Evolutionary conservation across 208 protist species (phyloP).

Genomic region (Leishmania gerbilli): DNA sequence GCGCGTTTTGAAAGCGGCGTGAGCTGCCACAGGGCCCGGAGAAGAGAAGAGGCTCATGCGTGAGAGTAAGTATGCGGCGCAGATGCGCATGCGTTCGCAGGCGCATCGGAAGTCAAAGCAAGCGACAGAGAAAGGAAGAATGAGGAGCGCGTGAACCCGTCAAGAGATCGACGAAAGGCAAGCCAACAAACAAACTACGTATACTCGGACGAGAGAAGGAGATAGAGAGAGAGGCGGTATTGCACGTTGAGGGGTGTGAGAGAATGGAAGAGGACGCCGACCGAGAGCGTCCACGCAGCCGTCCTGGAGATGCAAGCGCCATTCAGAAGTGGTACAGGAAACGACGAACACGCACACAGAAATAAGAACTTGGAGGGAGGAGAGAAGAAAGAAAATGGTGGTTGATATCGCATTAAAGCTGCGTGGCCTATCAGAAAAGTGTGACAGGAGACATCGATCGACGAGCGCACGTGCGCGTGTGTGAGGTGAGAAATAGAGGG

Average conservation of each 20-base stretch:
- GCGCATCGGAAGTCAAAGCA: not conserved
- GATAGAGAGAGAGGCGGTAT: not conserved
- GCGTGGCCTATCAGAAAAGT: not conserved
- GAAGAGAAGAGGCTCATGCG: not conserved
- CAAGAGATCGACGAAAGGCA: not conserved
- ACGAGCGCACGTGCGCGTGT: not conserved
- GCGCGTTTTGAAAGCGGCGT: no score
- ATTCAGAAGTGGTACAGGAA: not conserved
- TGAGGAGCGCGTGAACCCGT: not conserved
- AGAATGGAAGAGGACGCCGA: not conserved
- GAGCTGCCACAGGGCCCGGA: not conserved
- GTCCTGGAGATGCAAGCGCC: not conserved
- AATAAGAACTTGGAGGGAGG: not conserved
- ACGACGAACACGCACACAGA: not conserved
- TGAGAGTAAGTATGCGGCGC: not conserved
- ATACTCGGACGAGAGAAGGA: not conserved
- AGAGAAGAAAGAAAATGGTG: not conserved
- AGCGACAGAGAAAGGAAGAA: not conserved
- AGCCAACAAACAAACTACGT: not conserved
- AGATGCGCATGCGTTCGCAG: not conserved
- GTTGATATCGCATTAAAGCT: not conserved
- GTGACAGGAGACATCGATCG: not conserved
- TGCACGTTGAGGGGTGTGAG: not conserved
- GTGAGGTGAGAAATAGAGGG: not conserved
- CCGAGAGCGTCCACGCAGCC: not conserved